Conservation (phyloP, 164 flowering plant genomes). For the Berberis vulgaris region DNA sequence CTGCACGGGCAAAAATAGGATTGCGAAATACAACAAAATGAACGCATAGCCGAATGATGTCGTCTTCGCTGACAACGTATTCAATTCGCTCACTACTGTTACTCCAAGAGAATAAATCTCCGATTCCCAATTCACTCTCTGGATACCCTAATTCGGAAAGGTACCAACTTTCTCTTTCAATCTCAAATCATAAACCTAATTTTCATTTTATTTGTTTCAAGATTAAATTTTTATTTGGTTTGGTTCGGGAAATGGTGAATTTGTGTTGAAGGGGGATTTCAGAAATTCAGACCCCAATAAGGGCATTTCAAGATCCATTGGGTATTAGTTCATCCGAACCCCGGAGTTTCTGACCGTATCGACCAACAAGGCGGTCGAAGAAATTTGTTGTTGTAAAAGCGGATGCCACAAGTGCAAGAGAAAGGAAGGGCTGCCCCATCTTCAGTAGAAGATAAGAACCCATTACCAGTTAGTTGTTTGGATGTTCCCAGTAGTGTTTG, state of each 20-base stretch:
- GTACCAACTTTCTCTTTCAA: too few relatives aligned
- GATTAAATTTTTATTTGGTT: background rate
- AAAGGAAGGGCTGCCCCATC: conserved; percentile 23
- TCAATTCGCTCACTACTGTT: too few relatives aligned
- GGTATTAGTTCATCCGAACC: conserved; percentile 9
- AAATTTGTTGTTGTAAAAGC: conserved; percentile 30
- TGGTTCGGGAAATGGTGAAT: background rate
- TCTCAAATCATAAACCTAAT: too few relatives aligned
- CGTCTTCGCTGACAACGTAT: too few relatives aligned
- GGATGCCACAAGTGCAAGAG: conserved; percentile 31
- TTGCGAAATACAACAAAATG: too few relatives aligned
- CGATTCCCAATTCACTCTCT: too few relatives aligned
- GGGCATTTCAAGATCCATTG: conserved; percentile 17
- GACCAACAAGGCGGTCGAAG: conserved; percentile 20
- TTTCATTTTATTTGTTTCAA: background rate
- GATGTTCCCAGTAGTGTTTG: conserved; percentile 61
- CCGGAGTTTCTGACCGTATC: conserved; percentile 21
- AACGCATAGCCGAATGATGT: too few relatives aligned
- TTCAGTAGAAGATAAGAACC: conserved; percentile 33
- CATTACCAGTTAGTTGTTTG: conserved; percentile 33
- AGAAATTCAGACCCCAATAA: conserved; percentile 22
- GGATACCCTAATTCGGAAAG: too few relatives aligned
- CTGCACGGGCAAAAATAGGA: too few relatives aligned
- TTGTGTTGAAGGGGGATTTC: background rate
- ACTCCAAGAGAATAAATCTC: too few relatives aligned